Base-by-base conservation (phyloP, 2,329 filamentous ascomycete genomes). In the Myriosclerotinia scirpicola region DNA sequence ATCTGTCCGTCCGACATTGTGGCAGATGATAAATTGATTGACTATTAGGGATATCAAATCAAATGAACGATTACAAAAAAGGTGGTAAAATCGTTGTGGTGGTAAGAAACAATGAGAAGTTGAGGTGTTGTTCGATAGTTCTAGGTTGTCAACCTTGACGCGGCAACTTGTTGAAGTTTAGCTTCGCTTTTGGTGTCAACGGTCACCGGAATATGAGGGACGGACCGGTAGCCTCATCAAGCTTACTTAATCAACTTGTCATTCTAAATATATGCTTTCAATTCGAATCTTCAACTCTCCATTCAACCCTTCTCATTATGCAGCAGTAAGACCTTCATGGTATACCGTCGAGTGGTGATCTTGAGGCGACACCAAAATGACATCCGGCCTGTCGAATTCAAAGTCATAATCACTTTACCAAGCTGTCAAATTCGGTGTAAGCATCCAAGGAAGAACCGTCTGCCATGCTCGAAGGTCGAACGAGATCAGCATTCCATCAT, bases 1-100 rank as follows among this genome's bases (percentile, higher is more conserved):
- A 79, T 71, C 64, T 70, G 68, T 70, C 72, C 76, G 54, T 75
- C 74, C 15, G 77, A 77, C 77, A 77, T 77, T 36, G 59, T 75
- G 67, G 64, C 63, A 61, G 48, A 54, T 52, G n/a, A 50, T 40
- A 46, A 46, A 46, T 50, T 50, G 55, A 44, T 34, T 52, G 38
- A 61, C 42, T 44, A 30, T 46, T 61, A 5, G 46, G 46, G 46
- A 30, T 46, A 54, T 61, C 36, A 26, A 46, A 34, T 50, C 58
- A 38, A 60, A 50, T 17, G 14, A 61, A 61, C 14, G 50, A 15
- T 44, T 52, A 42, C 36, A 42, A 26, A 53, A 30, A 53, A 60
- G n/a, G 50, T 11, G 12, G 36, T 38, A 65, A 58, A 40, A 42
- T 15, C 12, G n/a, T 36, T 22, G 42, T 65, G 30, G 12, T 65